These are phyloP conservation scores for Eutypa lata DNA, from an alignment of 2,329 filamentous ascomycete genomes.

Conservation along the genomic window DNA sequence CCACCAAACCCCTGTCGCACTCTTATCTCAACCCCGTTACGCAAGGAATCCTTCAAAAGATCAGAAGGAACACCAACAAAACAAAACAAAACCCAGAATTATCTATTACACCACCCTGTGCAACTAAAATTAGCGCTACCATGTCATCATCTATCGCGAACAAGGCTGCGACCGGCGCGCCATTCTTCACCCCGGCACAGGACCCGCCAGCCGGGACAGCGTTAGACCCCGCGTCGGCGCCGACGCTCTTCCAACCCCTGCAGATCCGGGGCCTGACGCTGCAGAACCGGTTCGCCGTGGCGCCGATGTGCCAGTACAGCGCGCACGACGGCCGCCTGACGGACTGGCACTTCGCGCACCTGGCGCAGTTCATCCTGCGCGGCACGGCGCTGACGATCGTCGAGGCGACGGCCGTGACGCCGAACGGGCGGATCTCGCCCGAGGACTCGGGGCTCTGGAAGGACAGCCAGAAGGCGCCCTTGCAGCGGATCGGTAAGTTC, in stretches of 20 bases:
- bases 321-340: slow-evolving; percentile 65
- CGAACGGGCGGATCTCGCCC: slow-evolving; percentile 80
- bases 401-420: slow-evolving; percentile 73
- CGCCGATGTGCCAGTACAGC: slow-evolving; percentile 62
- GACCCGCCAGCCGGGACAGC: slow-evolving; percentile 48
- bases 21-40: too few relatives aligned
- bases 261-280: slow-evolving; percentile 51
- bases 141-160: slow-evolving; percentile 28
- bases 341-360: slow-evolving; percentile 78
- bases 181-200: slow-evolving; percentile 55
- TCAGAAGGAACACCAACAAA: too few relatives aligned
- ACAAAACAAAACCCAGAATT: too few relatives aligned
- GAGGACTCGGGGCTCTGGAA: slow-evolving; percentile 79
- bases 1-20: too few relatives aligned
- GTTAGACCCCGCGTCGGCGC: slow-evolving; percentile 36
- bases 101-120: too few relatives aligned
- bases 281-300: slow-evolving; percentile 55
- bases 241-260: slow-evolving; percentile 56
- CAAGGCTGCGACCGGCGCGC: slow-evolving; percentile 39
- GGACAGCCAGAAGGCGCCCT: slow-evolving; percentile 73
- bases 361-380: slow-evolving; percentile 73
- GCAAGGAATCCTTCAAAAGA: too few relatives aligned
- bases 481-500: slow-evolving; percentile 66
- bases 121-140: not conserved
- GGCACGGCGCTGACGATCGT: slow-evolving; percentile 72